A percentile compares a stretch with the other conserved stretches of the same genome.
Conservation (phyloP, 371 early-diverging fungal species). For the Mortierella sp. region DNA sequence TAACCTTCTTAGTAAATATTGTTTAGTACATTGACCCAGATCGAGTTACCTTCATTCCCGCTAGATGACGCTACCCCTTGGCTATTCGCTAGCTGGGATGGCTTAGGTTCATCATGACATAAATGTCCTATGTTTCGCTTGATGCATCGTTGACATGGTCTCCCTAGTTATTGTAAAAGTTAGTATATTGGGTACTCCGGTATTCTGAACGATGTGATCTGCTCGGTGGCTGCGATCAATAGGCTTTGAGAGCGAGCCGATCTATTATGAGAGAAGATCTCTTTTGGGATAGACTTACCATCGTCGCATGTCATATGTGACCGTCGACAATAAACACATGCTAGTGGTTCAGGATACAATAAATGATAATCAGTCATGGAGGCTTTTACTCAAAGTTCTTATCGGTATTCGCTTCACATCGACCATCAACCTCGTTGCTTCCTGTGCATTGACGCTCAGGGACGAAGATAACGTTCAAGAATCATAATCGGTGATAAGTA, state of each 20-base stretch:
- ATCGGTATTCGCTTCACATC: not conserved
- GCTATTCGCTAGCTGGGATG: slow-evolving; percentile 19
- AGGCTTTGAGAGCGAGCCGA: not conserved
- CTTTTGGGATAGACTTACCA: slow-evolving; percentile 56
- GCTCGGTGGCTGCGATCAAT: not conserved
- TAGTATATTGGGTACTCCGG: too few species aligned
- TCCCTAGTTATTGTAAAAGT: slow-evolving; percentile 57
- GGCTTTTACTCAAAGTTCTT: not conserved
- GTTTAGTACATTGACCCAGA: not conserved
- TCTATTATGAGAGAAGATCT: slow-evolving; percentile 3
- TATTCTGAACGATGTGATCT: not conserved
- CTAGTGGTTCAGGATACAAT: slow-evolving; percentile 47
- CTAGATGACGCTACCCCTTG: not conserved
- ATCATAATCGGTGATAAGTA: not conserved
- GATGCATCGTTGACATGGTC: slow-evolving; percentile 96
- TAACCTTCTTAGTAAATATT: not conserved
- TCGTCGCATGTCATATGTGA: slow-evolving; percentile 92
- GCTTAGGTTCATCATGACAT: slow-evolving; percentile 88
- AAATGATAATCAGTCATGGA: slow-evolving; percentile 18
- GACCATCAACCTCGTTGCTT: not conserved
- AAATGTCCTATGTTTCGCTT: slow-evolving; percentile 93
- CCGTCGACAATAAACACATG: slow-evolving; percentile 87
- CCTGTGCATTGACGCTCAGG: not conserved
- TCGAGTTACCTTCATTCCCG: not conserved
- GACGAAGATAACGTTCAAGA: not conserved